Conservation (phyloP, 1,284 basidiomycete species). For the Leccinum proliferum region DNA sequence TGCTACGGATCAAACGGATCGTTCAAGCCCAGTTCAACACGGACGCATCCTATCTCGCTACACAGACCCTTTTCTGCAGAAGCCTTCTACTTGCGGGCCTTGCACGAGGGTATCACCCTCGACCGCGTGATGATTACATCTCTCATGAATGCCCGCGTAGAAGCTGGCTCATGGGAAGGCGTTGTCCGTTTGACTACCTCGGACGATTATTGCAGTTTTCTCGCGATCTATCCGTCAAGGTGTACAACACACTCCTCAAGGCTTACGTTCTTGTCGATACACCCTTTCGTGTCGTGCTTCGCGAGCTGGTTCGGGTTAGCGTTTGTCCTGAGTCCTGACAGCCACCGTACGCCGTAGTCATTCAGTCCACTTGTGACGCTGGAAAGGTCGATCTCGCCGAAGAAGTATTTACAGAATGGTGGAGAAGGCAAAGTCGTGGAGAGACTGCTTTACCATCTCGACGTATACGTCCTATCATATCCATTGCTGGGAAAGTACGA, state of each 20-base stretch:
- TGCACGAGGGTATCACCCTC: slow-evolving; percentile 56
- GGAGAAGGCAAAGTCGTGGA: slow-evolving; percentile 29
- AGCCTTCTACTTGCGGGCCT: slow-evolving; percentile 59
- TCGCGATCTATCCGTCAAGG: slow-evolving; percentile 44
- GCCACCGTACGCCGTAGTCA: slow-evolving; percentile 68
- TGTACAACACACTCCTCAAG: slow-evolving; percentile 80
- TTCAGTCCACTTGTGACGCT: slow-evolving; percentile 82
- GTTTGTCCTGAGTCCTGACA: slow-evolving; percentile 46
- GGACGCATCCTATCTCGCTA: slow-evolving; percentile 84
- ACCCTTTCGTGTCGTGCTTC: slow-evolving; percentile 65
- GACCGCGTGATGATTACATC: slow-evolving; percentile 63
- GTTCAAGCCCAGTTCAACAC: slow-evolving; percentile 99
- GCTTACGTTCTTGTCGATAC: slow-evolving; percentile 80
- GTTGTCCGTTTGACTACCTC: slow-evolving; percentile 71
- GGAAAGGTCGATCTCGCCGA: slow-evolving; percentile 63
- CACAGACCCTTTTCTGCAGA: slow-evolving; percentile 73
- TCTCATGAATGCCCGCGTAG: slow-evolving; percentile 82
- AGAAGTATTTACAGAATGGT: slow-evolving; percentile 71
- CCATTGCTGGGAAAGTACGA: slow-evolving; percentile 79
- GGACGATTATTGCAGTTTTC: slow-evolving; percentile 33
- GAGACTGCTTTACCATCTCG: slow-evolving; percentile 39
- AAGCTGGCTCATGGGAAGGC: slow-evolving; percentile 75
- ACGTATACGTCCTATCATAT: slow-evolving; percentile 74
- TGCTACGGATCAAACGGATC: slow-evolving; percentile 96
- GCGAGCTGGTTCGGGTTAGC: slow-evolving; percentile 44